These are phyloP conservation scores for Misopates orontium DNA, from an alignment of 257 asterid genomes.

Conservation along the genomic window DNA sequence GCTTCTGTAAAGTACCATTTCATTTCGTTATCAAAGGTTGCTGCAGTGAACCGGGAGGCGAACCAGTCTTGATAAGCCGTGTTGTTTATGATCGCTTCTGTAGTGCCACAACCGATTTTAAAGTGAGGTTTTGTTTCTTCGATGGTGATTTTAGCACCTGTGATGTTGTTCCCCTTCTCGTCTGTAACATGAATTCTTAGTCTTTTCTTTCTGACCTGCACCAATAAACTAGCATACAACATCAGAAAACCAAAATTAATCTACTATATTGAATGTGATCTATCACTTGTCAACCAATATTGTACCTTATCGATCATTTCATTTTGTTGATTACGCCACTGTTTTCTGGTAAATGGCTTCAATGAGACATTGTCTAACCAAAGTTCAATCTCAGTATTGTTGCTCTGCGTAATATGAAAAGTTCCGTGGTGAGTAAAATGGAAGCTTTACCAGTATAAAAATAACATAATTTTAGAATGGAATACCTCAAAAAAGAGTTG, in stretches of 20 bases:
- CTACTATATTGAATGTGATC: background rate
- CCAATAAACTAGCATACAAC: background rate
- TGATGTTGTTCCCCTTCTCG: slow-evolving; percentile 34
- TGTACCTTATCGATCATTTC: slow-evolving; percentile 37
- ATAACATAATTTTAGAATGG: background rate
- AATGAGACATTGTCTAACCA: slow-evolving; percentile 57
- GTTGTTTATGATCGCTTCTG: slow-evolving; percentile 33
- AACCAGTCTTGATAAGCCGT: slow-evolving; percentile 53
- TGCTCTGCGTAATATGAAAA: slow-evolving; percentile 26
- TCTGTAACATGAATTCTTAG: slow-evolving; percentile 34
- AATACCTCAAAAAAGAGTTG: slow-evolving; percentile 37
- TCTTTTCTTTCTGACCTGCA: slow-evolving; percentile 39
- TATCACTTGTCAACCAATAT: background rate
- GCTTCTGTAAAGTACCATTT: slow-evolving; percentile 56
- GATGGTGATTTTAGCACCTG: slow-evolving; percentile 38
- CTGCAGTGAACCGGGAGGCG: slow-evolving; percentile 43
- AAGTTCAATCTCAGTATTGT: slow-evolving; percentile 34
- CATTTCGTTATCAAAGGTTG: slow-evolving; percentile 54
- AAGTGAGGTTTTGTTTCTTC: slow-evolving; percentile 43
- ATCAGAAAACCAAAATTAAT: background rate
- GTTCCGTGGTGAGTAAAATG: background rate
- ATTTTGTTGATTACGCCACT: slow-evolving; percentile 46
- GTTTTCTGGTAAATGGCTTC: slow-evolving; percentile 36
- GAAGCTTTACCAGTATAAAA: background rate
- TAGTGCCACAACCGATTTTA: slow-evolving; percentile 42